Base-by-base conservation (phyloP, 768 basidiomycete genomes). In the Cystofilobasidium bisporidii region DNA sequence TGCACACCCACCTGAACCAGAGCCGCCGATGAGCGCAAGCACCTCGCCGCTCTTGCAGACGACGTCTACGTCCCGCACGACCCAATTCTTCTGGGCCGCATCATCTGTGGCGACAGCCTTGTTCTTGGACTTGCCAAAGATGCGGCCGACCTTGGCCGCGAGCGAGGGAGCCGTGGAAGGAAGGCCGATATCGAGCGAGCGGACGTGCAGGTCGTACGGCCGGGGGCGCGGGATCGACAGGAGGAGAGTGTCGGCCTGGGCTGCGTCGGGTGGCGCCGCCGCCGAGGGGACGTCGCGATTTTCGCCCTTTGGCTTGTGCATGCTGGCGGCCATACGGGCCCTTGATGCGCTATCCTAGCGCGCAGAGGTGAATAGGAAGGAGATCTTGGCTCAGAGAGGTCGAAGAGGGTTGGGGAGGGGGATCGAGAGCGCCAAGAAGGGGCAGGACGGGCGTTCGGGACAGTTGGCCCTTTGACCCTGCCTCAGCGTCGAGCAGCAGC, bases 41-140 rank as follows among this genome's bases (percentile, higher is more conserved):
- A 80, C 73, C 66, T 80, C 78, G 14, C 79, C 79, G 28, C 74
- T 71, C 22, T 71, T 58, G 61, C 78, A 78, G 32, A 70, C 70
- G 15, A 74, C 73, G 28, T 65, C 71, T 11, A 78, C 77, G 2
- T 73, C 69, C 8, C 75, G 67, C 20, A 80, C 69, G 47, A 80
- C 77, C 66, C 57, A 57, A 11, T 56, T 32, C 57, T 59, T 41
- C 11, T 14, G 6, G 17, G 38, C 20, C 24, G 24, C 36, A 14
- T 32, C 56, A 12, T n/a, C 26, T 9, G 28, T 55, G 2, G 1
- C 43, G 30, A 9, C 22, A 8, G 24, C 11, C 50, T 41, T 22
- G 38, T 3, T 10, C 41, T 48, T 62, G 36, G 8, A 20, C 65
- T 61, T 50, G 18, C 32, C 11, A 45, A 45, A 15, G 57, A 33